Evolutionary conservation across 768 basidiomycete genomes (phyloP).

Genomic region (Tubosaeta brunneosetosa): DNA sequence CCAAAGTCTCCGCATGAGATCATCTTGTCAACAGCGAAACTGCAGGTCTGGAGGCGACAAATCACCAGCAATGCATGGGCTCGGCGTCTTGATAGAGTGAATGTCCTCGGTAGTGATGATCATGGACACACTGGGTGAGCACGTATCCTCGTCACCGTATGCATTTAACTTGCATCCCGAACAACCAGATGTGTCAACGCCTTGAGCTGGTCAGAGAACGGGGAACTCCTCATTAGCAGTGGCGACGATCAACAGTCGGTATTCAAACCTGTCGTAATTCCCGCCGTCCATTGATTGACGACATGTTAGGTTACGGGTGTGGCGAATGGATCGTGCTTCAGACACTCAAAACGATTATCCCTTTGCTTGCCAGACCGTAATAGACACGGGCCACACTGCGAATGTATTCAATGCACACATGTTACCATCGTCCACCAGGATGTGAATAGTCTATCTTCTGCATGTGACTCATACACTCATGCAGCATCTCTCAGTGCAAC

Average conservation of each 20-base stretch:
- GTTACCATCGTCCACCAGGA: constrained; percentile 72
- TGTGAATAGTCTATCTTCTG: constrained; percentile 46
- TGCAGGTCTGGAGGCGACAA: constrained; percentile 20
- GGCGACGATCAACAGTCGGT: constrained; percentile 70
- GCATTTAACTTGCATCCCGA: not conserved
- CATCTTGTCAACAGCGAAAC: constrained; percentile 21
- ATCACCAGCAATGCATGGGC: constrained; percentile 24
- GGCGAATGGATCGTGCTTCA: constrained; percentile 53
- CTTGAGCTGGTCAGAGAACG: constrained; percentile 65
- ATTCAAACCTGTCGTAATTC: not conserved
- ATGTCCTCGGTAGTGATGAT: constrained; percentile 60
- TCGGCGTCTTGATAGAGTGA: constrained; percentile 55
- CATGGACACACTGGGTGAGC: constrained; percentile 69
- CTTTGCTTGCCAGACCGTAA: constrained; percentile 61
- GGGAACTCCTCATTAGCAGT: constrained; percentile 60
- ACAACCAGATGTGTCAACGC: constrained; percentile 69
- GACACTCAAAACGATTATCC: constrained; percentile 49
- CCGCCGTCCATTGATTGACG: not conserved
- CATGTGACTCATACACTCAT: constrained; percentile 9
- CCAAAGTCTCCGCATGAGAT: constrained; percentile 3
- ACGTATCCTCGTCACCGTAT: not conserved
- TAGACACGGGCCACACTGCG: constrained; percentile 71
- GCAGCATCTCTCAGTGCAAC: constrained; percentile 45
- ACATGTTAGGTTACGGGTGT: constrained; percentile 61
- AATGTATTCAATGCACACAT: constrained; percentile 87